Base-by-base conservation (phyloP, 2,329 filamentous ascomycete species). In the Lachnellula hyalina region DNA sequence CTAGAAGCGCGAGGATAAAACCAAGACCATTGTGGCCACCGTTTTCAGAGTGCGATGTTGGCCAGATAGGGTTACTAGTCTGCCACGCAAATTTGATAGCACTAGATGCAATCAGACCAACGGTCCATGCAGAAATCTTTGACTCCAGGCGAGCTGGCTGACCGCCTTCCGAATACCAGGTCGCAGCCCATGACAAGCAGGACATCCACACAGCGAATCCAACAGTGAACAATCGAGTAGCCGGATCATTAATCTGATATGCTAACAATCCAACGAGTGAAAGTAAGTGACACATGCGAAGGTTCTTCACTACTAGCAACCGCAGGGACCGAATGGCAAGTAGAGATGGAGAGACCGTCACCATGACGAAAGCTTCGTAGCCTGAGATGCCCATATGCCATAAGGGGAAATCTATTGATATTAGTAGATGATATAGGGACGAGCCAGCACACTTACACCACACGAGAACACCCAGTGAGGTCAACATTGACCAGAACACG, bases 381-480 rank as follows among this genome's bases (percentile, higher is more conserved):
- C 94, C 94, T 4, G 93, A 97, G 57, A 99, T 95, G 28, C 94
- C 94, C 94, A 99, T 99, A 71, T 96, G 85, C 94, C 94, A 99
- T 11, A 99, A 82, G 14, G 94, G 94, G 70, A 99, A 99, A 72
- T 95, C 87, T 90, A 59, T 36, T 15, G 42, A 44, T 46, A 45
- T 64, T 51, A 63, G 53, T 57, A 32, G 28, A n/a, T 35, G 38
- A 21, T 44, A 44, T 35, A 38, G 32, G 44, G 35, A 25, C 35
- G 32, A 35, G 28, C 36, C 21, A 47, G 41, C 44, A 38, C 23
- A 82, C 87, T 81, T 83, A 90, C 87, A 99, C 94, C 94, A 99
- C 45, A 99, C 87, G 42, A 89, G 79, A 45, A 99, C 78, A 25
- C 90, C 92, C 51, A 99, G 78, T 57, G 90, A 90, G 55, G 94